A percentile compares a stretch with the other conserved stretches of the same genome.
Evolutionary conservation across 371 early-diverging fungal genomes (phyloP).

Genomic region (Capillidium rhysosporum): DNA sequence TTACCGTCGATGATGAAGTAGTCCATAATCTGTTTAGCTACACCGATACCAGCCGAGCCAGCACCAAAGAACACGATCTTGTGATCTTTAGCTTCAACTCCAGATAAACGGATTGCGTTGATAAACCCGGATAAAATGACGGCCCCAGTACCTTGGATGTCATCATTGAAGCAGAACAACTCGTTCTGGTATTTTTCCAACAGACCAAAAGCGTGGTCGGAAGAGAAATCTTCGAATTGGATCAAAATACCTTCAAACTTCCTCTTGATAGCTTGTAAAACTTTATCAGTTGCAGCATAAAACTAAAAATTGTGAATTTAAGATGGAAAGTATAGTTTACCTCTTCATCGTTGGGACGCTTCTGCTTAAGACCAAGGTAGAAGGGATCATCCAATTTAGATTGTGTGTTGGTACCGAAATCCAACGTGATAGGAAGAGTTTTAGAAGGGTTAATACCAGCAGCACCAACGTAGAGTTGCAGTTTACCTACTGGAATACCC

Average conservation of each 20-base stretch:
- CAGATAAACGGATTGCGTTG: conserved; percentile 50
- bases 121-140: conserved; percentile 81
- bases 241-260: conserved; percentile 59
- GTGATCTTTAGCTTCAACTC: conserved; percentile 39
- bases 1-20: conserved; percentile 46
- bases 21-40: conserved; percentile 59
- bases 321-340: conserved; percentile 7
- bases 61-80: conserved; percentile 77
- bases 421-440: conserved; percentile 73
- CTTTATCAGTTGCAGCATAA: conserved; percentile 58
- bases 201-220: conserved; percentile 66
- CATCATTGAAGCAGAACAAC: conserved; percentile 53
- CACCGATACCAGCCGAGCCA: conserved; percentile 76
- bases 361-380: conserved; percentile 59
- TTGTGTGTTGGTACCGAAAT: conserved; percentile 76
- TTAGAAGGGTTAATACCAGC: conserved; percentile 72
- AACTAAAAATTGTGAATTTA: conserved; percentile 21
- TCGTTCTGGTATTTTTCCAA: conserved; percentile 40
- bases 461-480: conserved; percentile 73
- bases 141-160: conserved; percentile 77
- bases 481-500: conserved; percentile 83
- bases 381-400: conserved; percentile 51
- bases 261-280: conserved; percentile 39
- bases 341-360: conserved; percentile 41
- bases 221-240: conserved; percentile 85